Base-by-base conservation (phyloP, 163 green algal species). In the Coccomyxa subellipsoidea region DNA sequence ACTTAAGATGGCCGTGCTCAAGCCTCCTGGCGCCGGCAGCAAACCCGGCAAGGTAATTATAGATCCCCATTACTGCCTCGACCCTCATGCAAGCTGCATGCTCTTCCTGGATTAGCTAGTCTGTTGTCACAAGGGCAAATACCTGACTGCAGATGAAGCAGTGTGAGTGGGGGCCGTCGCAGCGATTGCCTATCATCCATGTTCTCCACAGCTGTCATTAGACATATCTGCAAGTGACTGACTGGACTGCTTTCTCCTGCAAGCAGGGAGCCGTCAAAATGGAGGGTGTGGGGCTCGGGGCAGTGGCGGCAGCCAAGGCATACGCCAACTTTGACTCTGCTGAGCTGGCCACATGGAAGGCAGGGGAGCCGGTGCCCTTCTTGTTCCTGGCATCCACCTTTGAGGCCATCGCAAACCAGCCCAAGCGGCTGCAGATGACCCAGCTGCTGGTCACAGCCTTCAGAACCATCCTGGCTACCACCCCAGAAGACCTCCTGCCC, bases 361-460 rank as follows among this genome's bases (percentile, higher is more conserved):
- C 80, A 5, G 94, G 93, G 8, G 36, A 92, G 36, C 91, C 92
- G 27, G 94, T 98, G 83, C 96, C 96, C 7, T 99, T 97, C 87
- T 59, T 79, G 12, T 93, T 96, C 82, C 87, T 98, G 38, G 88
- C 92, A 10, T 84, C 94, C 59, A 85, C 87, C 1, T 91, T 88
- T 77, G 85, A 93, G 79, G 87, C 83, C 38, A 98, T 99, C 29
- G 89, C 87, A 0, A 84, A 88, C 36, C 92, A 92, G 66, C 91
- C 83, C 79, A 97, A 97, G 81, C 91, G 96, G 4, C 90, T 98
- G 53, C 89, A 88, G 35, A 98, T 98, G 83, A 93, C 92, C 6
- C 81, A 88, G 72, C 83, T 94, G 21, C 84, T 98, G 80, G 86
- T 90, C 47, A 93, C 92, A 70, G 83, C 90, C 39, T 97, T 99